These are phyloP conservation scores for Coleophoma eucalyptorum DNA, from an alignment of 2,329 filamentous ascomycete species.

Conservation along the genomic window DNA sequence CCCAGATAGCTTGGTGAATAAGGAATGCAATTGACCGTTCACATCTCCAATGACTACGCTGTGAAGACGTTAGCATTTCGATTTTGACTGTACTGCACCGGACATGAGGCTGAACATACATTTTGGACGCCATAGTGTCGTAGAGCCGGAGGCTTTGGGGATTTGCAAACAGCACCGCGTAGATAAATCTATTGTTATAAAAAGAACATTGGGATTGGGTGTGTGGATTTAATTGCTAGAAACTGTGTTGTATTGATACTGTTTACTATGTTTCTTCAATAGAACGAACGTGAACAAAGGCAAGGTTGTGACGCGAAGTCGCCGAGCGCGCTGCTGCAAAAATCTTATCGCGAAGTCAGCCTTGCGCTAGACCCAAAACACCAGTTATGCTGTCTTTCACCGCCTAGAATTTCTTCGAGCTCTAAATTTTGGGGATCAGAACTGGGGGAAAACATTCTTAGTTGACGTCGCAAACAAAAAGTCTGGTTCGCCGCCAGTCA, in stretches of 20 bases:
- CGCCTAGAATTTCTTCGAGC: slow-evolving; percentile 1
- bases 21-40: slow-evolving; percentile 70
- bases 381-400: not conserved
- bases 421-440: no score
- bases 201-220: not conserved
- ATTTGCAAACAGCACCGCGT: not conserved
- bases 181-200: not conserved
- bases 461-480: not conserved
- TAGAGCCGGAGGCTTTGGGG: not conserved
- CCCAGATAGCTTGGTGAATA: slow-evolving; percentile 75
- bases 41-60: slow-evolving; percentile 81
- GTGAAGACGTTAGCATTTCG: slow-evolving; percentile 16
- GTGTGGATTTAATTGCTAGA: not conserved
- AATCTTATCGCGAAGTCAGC: not conserved
- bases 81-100: not conserved
- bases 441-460: no score
- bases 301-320: not conserved
- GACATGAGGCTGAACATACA: slow-evolving; percentile 10
- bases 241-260: not conserved
- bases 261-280: not conserved
- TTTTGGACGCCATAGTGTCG: slow-evolving; percentile 42
- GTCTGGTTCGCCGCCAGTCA: slow-evolving; percentile 1
- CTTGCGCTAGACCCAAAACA: not conserved
- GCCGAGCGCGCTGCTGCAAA: no score
- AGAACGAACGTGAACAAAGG: not conserved